Conservation (phyloP, 805 yeast species). For the Diddensiella caesifluorescens region DNA sequence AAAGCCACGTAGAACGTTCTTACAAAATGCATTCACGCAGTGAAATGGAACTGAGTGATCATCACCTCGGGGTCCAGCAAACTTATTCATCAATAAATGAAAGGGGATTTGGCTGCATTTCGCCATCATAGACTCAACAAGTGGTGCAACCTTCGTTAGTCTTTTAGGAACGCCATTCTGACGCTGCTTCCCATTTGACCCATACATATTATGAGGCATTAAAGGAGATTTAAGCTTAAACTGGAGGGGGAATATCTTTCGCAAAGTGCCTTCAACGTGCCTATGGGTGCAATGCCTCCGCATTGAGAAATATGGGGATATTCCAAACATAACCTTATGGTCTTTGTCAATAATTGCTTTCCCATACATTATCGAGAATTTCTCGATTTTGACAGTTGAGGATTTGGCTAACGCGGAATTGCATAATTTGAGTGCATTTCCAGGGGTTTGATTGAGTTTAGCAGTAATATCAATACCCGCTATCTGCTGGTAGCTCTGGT, state of each 20-base stretch:
- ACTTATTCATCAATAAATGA: constrained; percentile 4
- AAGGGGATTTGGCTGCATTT: constrained; percentile 7
- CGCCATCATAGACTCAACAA: constrained; percentile 1
- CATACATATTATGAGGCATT: neutral
- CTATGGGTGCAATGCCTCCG: neutral
- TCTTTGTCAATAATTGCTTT: neutral
- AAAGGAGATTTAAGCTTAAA: neutral
- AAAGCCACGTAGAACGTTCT: constrained; percentile 38
- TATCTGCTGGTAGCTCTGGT: constrained; percentile 5
- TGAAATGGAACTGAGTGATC: neutral
- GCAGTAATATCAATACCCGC: neutral
- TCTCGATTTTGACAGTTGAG: neutral
- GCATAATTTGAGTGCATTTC: neutral
- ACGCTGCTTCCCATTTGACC: neutral
- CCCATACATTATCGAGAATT: neutral
- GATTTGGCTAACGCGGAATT: constrained; percentile 1
- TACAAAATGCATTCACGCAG: constrained; percentile 14
- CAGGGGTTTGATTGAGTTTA: neutral
- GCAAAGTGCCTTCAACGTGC: neutral
- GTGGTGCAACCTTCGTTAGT: neutral
- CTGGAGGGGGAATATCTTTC: constrained; percentile 2
- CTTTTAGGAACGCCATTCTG: neutral
- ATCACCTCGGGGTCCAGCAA: neutral
- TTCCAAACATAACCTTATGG: neutral
- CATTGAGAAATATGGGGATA: neutral